Conservation (phyloP, 208 protist species). For the Leishmania gerbilli region DNA sequence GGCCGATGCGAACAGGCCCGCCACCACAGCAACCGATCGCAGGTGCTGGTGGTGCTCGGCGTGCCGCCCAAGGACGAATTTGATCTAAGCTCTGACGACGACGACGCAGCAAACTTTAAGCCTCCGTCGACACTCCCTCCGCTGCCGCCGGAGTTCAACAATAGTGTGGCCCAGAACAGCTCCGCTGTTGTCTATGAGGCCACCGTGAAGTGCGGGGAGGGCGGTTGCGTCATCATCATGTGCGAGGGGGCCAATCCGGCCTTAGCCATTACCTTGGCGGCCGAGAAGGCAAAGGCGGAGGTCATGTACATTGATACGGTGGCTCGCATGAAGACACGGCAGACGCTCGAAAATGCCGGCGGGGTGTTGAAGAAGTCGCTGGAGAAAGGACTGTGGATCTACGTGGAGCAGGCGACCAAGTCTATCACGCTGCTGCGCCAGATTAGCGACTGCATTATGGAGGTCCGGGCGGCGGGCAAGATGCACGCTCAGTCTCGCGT, state of each 20-base stretch:
- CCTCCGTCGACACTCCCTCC: constrained; percentile 45
- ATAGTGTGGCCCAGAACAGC: constrained; percentile 46
- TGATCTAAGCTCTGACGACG: constrained; percentile 78
- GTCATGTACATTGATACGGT: constrained; percentile 92
- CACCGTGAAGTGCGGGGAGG: constrained; percentile 44
- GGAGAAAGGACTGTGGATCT: constrained; percentile 89
- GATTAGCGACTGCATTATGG: constrained; percentile 73
- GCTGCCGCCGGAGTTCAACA: constrained; percentile 44
- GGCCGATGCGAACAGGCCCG: constrained; percentile 60
- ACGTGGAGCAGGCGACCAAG: constrained; percentile 90
- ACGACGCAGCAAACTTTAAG: constrained; percentile 56
- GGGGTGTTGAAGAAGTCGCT: constrained; percentile 77
- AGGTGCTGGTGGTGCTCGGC: constrained; percentile 64
- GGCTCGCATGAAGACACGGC: constrained; percentile 84
- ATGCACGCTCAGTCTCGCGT: constrained; percentile 71
- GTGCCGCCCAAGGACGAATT: constrained; percentile 66
- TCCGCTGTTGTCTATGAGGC: constrained; percentile 68
- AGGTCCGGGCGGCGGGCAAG: constrained; percentile 41
- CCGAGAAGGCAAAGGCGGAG: constrained; percentile 58
- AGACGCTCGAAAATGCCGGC: constrained; percentile 74
- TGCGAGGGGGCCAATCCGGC: constrained; percentile 85
- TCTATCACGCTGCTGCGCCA: constrained; percentile 86
- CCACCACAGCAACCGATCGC: constrained; percentile 39
- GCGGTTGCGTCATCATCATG: constrained; percentile 86
- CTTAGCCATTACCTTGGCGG: constrained; percentile 74